Percentiles rank a stretch among this genome's conserved stretches.
These are phyloP conservation scores for Sporothrix euskadiensis DNA, from an alignment of 2,329 filamentous ascomycete genomes.

Conservation along the genomic window DNA sequence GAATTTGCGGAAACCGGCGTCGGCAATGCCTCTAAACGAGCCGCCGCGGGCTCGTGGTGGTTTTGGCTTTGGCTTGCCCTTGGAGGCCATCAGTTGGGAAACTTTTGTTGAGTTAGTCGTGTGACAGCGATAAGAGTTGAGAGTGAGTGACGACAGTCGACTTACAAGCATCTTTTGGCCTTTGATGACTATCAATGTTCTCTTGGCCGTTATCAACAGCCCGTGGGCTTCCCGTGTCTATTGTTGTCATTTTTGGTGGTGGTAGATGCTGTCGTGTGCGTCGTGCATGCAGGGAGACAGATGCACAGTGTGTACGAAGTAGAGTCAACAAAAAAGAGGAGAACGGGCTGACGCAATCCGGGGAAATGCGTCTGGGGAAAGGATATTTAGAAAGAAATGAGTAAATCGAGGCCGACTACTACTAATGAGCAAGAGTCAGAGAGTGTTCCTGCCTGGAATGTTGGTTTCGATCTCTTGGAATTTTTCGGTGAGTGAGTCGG, in stretches of 20 bases:
- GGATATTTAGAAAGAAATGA: neutral
- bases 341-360: neutral
- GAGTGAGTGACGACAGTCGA: neutral
- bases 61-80: constrained; percentile 44
- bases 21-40: constrained; percentile 27
- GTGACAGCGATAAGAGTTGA: neutral
- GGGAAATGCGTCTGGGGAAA: constrained; percentile 2
- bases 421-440: neutral
- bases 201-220: constrained; percentile 1
- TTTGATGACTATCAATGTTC: neutral
- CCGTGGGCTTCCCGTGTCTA: constrained; percentile 11
- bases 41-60: constrained; percentile 30
- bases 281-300: neutral
- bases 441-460: neutral
- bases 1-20: constrained; percentile 36
- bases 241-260: neutral
- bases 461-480: neutral
- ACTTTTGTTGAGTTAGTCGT: constrained; percentile 38
- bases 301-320: neutral
- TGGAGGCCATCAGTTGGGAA: constrained; percentile 55
- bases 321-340: neutral
- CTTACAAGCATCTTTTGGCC: constrained; percentile 14
- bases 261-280: neutral
- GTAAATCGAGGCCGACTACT: neutral
- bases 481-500: neutral